Base-by-base conservation (phyloP, 768 basidiomycete species). In the Pulveroboletus sp. region DNA sequence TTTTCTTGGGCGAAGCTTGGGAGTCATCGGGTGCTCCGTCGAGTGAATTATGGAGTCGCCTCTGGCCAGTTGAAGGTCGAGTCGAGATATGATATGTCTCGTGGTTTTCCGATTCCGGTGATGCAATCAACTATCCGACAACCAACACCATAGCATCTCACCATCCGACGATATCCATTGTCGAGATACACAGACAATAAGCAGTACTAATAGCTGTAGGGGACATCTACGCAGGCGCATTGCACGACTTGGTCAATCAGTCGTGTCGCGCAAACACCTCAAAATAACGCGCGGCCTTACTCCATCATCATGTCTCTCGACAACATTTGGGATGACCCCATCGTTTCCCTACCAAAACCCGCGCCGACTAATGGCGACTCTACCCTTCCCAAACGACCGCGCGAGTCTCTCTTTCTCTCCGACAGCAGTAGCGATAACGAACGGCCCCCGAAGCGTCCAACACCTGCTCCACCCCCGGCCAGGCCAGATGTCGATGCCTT, bases 291-390 rank as follows among this genome's bases (percentile, higher is more conserved):
- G 65, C 53, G 39, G 43, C 30, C 18, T 32, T 5, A 4, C 13
- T 44, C 42, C 21, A 24, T 39, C 60, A 68, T 39, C 57, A 68
- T 68, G 64, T 60, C 76, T 35, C 62, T 83, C 64, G 76, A 77
- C 56, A 71, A 75, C 56, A 85, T 86, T 63, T 85, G 80, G 80
- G 76, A 84, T 57, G 76, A 74, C 21, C 76, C 79, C 33, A 60
- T 74, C 53, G 68, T 63, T 21, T 58, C 69, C 39, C 53, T 55
- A 26, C 39, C 54, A 17, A 48, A 54, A 17, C 35, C 53, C 17
- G 45, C 42, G 4, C 61, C 69, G 27, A 51, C 58, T 13, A 63
- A 64, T 0, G 49, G 42, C 26, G 28, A 37, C 6, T 18, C 44
- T 26, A 61, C 46, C 32, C 59, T 51, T 8, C 30, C 60, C 5